phyloP scores from a whole-genome alignment of 495 filamentous ascomycete species.

The Echria macrotheca region DNA sequence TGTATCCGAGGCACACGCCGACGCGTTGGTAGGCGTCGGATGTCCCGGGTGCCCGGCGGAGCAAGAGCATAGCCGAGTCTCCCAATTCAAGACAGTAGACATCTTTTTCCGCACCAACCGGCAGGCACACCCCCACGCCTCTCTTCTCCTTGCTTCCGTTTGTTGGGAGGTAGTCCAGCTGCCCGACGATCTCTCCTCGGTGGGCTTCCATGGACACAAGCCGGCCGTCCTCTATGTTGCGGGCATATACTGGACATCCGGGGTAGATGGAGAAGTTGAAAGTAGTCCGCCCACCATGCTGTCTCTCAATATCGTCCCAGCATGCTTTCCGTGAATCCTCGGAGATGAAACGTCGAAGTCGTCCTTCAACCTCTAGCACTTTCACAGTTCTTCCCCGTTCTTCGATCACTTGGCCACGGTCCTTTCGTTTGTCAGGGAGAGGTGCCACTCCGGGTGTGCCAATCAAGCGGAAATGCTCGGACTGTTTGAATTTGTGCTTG shows the following conservation, averaged over 20 bases:
- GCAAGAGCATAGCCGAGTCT: slow-evolving; percentile 29
- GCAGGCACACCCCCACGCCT: slow-evolving; percentile 5
- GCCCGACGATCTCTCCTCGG: slow-evolving; percentile 26
- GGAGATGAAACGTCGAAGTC: slow-evolving; percentile 24
- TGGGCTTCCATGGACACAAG: slow-evolving; percentile 27
- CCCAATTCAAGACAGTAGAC: slow-evolving; percentile 28
- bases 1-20: slow-evolving; percentile 24
- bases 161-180: slow-evolving; percentile 24
- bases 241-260: slow-evolving; percentile 17
- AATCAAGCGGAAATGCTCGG: slow-evolving; percentile 23
- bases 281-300: slow-evolving; percentile 5
- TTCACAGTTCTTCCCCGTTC: slow-evolving; percentile 22
- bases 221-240: slow-evolving; percentile 18
- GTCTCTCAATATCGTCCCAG: slow-evolving; percentile 22
- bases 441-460: slow-evolving; percentile 1
- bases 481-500: slow-evolving; percentile 17
- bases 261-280: slow-evolving; percentile 23
- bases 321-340: slow-evolving; percentile 10
- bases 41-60: slow-evolving; percentile 9
- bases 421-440: not conserved
- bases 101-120: slow-evolving; percentile 21
- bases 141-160: not conserved
- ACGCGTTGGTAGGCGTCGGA: slow-evolving; percentile 17
- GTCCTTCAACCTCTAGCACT: slow-evolving; percentile 20
- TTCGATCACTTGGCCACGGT: slow-evolving; percentile 16